Percentiles rank a stretch among this genome's conserved stretches.
phyloP scores from a whole-genome alignment of 2,329 filamentous ascomycete genomes.

The Fusarium buharicum region DNA sequence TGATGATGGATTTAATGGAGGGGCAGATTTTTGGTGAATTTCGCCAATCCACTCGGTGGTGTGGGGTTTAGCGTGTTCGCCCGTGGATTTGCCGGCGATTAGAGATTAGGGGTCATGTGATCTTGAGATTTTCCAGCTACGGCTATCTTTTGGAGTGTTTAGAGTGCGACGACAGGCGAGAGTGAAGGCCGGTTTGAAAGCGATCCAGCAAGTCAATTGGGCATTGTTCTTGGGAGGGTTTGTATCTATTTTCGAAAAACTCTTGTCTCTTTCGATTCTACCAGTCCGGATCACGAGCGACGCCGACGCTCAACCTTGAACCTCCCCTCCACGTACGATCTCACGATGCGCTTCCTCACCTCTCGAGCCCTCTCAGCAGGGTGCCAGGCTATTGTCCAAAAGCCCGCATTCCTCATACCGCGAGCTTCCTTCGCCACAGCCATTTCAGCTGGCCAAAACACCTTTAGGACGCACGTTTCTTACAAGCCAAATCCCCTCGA shows the following conservation, averaged over 20 bases:
- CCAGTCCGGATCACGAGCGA: background rate
- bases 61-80: constrained; percentile 46
- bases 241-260: background rate
- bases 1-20: constrained; percentile 49
- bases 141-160: constrained; percentile 33
- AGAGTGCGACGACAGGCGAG: constrained; percentile 25
- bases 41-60: constrained; percentile 53
- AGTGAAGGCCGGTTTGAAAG: constrained; percentile 16
- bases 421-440: constrained; percentile 28
- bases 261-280: background rate
- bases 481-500: constrained; percentile 38
- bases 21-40: constrained; percentile 57
- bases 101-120: constrained; percentile 52
- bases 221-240: background rate
- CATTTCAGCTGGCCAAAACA: constrained; percentile 28
- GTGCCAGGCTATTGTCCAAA: constrained; percentile 29
- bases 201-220: constrained; percentile 27
- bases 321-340: constrained; percentile 6
- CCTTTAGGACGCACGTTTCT: constrained; percentile 42
- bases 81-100: constrained; percentile 51
- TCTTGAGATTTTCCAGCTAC: constrained; percentile 46
- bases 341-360: constrained; percentile 45
- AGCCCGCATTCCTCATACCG: constrained; percentile 23
- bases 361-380: constrained; percentile 41
- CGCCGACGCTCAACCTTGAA: constrained; percentile 13